A percentile compares a stretch with the other conserved stretches of the same genome.
Evolutionary conservation across 441 rosid genomes (phyloP).

Genomic region (Kokia cookei): DNA sequence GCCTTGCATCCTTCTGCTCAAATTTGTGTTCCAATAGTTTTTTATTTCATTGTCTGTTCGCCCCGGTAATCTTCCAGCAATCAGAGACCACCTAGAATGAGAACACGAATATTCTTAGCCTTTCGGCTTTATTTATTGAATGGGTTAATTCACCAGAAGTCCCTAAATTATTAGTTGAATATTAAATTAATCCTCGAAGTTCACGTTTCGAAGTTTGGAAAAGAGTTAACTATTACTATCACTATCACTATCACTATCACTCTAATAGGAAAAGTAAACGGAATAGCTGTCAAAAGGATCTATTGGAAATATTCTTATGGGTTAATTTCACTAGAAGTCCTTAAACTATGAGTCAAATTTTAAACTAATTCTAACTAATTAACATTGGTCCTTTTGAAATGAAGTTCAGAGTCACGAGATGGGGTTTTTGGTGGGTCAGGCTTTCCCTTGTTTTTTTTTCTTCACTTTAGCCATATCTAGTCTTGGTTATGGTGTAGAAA

Average conservation of each 20-base stretch:
- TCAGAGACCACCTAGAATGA: slow-evolving; percentile 49
- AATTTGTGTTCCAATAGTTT: slow-evolving; percentile 55
- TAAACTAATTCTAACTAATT: neutral
- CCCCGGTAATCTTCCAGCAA: slow-evolving; percentile 70
- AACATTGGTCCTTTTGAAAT: neutral
- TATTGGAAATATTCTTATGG: no score
- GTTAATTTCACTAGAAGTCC: no score
- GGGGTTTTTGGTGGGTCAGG: neutral
- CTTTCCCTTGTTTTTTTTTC: neutral
- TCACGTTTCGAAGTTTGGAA: no score
- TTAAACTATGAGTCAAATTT: neutral
- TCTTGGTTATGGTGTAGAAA: neutral
- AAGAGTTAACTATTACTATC: no score
- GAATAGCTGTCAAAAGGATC: no score
- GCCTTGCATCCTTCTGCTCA: slow-evolving; percentile 29
- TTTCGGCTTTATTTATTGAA: neutral
- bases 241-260: no score
- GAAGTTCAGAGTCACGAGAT: neutral
- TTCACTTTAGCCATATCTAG: neutral
- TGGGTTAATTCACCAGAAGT: no score
- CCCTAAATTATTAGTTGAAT: no score
- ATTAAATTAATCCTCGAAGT: no score
- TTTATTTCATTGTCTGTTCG: slow-evolving; percentile 75
- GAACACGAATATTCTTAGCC: no score
- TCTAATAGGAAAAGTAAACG: no score